These are phyloP conservation scores for Cystobasidiopsis lactophilus DNA, from an alignment of 768 basidiomycete species.

Conservation along the genomic window DNA sequence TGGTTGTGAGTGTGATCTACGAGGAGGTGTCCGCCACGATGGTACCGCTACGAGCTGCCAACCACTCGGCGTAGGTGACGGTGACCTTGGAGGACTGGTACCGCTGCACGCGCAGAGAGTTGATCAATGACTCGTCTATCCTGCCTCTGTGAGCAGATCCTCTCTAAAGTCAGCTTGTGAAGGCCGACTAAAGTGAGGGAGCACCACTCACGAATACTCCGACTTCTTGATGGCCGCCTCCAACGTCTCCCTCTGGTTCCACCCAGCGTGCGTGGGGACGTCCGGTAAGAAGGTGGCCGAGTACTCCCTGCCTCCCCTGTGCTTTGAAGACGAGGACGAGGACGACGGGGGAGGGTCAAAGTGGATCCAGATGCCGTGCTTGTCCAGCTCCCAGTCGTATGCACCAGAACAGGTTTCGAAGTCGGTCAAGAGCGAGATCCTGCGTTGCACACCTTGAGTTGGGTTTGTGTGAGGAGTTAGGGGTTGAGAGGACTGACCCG, in stretches of 20 bases:
- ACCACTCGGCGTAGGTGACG: constrained; percentile 55
- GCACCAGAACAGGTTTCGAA: constrained; percentile 68
- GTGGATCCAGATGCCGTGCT: constrained; percentile 73
- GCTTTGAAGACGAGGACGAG: constrained; percentile 34
- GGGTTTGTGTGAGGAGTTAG: not conserved
- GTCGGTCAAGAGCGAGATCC: constrained; percentile 78
- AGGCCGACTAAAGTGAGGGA: not conserved
- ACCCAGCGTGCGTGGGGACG: constrained; percentile 77
- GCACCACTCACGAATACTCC: constrained; percentile 38
- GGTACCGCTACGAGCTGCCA: no score
- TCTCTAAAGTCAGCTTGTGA: not conserved
- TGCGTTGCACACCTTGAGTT: constrained; percentile 22
- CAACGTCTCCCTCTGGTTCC: constrained; percentile 73
- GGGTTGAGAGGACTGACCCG: constrained; percentile 41
- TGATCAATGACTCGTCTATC: constrained; percentile 60
- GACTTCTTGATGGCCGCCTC: constrained; percentile 84
- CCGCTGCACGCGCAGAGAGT: constrained; percentile 50
- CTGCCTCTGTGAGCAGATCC: constrained; percentile 26
- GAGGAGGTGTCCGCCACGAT: no score
- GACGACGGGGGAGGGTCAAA: constrained; percentile 28
- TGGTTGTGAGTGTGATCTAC: no score
- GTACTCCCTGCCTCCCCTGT: constrained; percentile 28
- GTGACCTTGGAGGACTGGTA: constrained; percentile 55
- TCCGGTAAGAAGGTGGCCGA: constrained; percentile 79
- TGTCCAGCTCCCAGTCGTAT: constrained; percentile 79